Evolutionary conservation across 352 stramenopile genomes (phyloP), one percentile per base, ranked within the genome.

Genomic region (Phytophthora sp.): DNA sequence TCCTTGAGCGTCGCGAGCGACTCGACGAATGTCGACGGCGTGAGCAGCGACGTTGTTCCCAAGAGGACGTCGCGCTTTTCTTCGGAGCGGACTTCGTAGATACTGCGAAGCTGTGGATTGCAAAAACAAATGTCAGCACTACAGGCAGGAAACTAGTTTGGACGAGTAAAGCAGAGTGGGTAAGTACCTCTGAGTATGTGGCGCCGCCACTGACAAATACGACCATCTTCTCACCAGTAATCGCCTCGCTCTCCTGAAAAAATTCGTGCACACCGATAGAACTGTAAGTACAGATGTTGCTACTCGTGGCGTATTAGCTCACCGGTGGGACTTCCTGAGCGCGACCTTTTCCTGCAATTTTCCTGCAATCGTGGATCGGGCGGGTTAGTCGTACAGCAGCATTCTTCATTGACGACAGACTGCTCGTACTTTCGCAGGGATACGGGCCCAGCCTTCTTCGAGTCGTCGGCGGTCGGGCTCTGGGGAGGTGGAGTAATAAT

Each of bases 191-290:
- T 0, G 89, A 95, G 69, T 98, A 98, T 17, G 92, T 94, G 48
- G 97, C 87, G 1, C 97, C 97, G 26, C 97, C 97, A 17, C 88
- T 88, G 28, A 99, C 84, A 52, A 99, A 99, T 5, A 99, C 91
- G 62, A 99, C 92, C 68, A 97, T 88, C 59, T 98, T 96, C 50
- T 95, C 91, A 24, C 88, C 87, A 2, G 61, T 70, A 49, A 93
- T 91, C 0, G 58, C 62, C 11, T 85, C 82, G 24, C 74, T 86
- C 11, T 87, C 78, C 71, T 91, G 48, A n/a, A 49, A 8, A 55
- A 45, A 7, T 24, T 13, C 26, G 17, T n/a, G n/a, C 31, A 28
- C 8, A 38, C 2, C 11, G 7, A 53, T 17, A 8, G n/a, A 30
- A 28, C n/a, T n/a, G n/a, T n/a, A n/a, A n/a, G n/a, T n/a, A n/a